These are phyloP conservation scores for Rhodamnia rubescens DNA, from an alignment of 345 rosid species.

Conservation along the genomic window DNA sequence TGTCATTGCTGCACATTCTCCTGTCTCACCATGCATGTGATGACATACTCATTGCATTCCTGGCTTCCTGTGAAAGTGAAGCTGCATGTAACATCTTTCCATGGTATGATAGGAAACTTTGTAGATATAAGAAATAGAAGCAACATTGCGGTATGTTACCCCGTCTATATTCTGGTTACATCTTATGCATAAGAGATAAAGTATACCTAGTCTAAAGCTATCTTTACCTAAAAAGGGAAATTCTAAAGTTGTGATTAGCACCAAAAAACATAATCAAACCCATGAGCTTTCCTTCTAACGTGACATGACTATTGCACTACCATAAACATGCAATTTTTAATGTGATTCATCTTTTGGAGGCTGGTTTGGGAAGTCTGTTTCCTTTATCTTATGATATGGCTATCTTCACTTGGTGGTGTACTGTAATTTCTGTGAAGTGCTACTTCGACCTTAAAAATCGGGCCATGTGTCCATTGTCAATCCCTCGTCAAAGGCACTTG, in stretches of 20 bases:
- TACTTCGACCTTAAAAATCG: neutral
- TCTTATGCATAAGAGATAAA: neutral
- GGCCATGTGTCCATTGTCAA: neutral
- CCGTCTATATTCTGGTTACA: neutral
- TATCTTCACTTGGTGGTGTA: neutral
- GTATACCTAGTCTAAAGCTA: neutral
- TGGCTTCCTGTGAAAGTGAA: neutral
- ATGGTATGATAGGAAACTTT: neutral
- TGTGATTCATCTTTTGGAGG: neutral
- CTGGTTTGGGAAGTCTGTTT: neutral
- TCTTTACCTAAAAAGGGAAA: neutral
- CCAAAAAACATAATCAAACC: neutral
- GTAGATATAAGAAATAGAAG: neutral
- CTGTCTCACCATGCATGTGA: neutral
- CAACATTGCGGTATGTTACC: neutral
- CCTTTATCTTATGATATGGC: neutral
- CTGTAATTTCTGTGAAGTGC: neutral
- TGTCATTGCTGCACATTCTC: neutral
- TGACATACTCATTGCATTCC: neutral
- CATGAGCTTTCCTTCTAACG: neutral
- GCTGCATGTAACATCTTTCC: neutral
- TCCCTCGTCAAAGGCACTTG: neutral
- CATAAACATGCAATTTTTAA: neutral
- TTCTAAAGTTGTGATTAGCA: neutral
- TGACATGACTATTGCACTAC: neutral